Base-by-base conservation (phyloP, 176 grass and related monocot species). In the Elaeis guineensis region DNA sequence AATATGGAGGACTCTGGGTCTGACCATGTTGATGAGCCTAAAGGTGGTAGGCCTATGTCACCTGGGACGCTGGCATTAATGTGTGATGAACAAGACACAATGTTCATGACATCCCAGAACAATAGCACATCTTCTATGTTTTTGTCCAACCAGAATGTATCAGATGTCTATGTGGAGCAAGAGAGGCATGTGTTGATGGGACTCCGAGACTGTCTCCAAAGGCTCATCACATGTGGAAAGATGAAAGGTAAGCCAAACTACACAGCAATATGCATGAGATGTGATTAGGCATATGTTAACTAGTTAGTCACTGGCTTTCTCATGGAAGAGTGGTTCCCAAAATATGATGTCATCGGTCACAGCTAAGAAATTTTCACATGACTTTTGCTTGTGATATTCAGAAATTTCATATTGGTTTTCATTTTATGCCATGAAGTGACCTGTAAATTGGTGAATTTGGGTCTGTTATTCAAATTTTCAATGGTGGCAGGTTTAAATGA, bases 31-130 rank as follows among this genome's bases (percentile, higher is more conserved):
- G 81, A 89, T 75, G 82, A 59, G 26, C 81, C 86, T 21, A 88
- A 88, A 49, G 75, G 57, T 25, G 64, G 69, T 64, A 76, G 84
- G 74, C 81, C 88, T 67, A 86, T 92, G 84, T 98, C 93, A 69
- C 93, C 93, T 65, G 78, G 73, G 64, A 98, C 93, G 56, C 57
- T 92, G 67, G 84, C 84, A 32, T 67, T 98, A 56, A 81, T 92
- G 88, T 98, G 93, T 67, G 79, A 98, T 54, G 93, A 98, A 66
- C 64, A 78, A 63, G 84, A 92, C 58, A 63, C 81, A 50, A 71
- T 89, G 60, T 89, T 92, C 69, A 79, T 64, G 6, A 68, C 69
- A 20, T 74, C 82, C 20, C 76, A 82, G 70, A 79, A 63, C 74
- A 72, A 52, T 51, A 75, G 49, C 74, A 12, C 69, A 55, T 55